Evolutionary conservation across 768 basidiomycete genomes (phyloP), one percentile per base, ranked within the genome.

Genomic region (Steccherinum ochraceum): DNA sequence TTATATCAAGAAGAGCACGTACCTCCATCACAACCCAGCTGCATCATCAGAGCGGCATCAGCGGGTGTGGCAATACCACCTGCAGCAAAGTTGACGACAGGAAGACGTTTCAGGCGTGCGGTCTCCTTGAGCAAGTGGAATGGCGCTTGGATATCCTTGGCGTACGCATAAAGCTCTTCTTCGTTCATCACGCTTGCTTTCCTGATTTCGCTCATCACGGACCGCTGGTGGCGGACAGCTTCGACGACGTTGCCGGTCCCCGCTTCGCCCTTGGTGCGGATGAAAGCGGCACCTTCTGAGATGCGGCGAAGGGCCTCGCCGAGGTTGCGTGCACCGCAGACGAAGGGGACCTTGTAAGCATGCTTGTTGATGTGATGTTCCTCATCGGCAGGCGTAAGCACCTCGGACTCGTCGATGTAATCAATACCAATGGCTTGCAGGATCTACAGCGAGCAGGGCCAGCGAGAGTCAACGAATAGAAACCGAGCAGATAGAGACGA

Each of bases 21-120:
- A 93, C 93, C 88, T 74, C 94, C 93, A 63, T 95, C 95, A 67
- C 92, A 93, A 27, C 95, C 93, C 27, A 98, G 80, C 64, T 95
- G 93, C 94, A 98, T 98, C 95, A 97, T 96, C 56, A 97, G 69
- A 3, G 96, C 96, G 13, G 95, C 95, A 67, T 99, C 95, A 58
- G 90, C 91, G 45, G 93, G 93, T 10, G 92, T 93, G 44, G 92
- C 90, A 46, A 94, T 79, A 48, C 93, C 93, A 51, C 93, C 94
- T 50, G 94, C 95, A 13, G 93, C 93, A 68, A 99, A 98, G 69
- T 89, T 94, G 54, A 98, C 96, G 19, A 96, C 93, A 0, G 96
- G 94, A 40, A 99, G 77, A 43, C 87, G 80, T 72, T 94, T 94
- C 57, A 93, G 71, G 40, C 93, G 77, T n/a, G 94, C 93, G 0